Base-by-base conservation (phyloP, 2,329 filamentous ascomycete species). In the Aspergillus ochraceoroseus region DNA sequence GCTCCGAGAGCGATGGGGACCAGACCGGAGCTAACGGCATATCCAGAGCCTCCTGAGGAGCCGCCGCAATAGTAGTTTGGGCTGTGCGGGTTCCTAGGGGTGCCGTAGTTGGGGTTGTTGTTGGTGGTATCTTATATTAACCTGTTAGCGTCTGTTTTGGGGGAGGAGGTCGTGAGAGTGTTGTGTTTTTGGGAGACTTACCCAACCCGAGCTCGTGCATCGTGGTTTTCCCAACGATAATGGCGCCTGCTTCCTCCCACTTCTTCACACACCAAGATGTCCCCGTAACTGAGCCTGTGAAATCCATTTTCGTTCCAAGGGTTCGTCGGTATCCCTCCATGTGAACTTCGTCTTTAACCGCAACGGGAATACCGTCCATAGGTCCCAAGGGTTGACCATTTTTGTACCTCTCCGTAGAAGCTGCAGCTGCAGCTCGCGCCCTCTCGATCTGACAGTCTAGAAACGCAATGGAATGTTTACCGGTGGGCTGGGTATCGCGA, bases 121-220 rank as follows among this genome's bases (percentile, higher is more conserved):
- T 88, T 88, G n/a, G 77, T 88, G 0, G 84, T 87, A 55, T 92
- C 84, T n/a, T 67, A 39, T n/a, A 22, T 8, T 5, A 5, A 22
- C 20, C 9, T 9, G 20, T 22, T 22, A 22, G 20, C 20, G 38
- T 33, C 32, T 44, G 12, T 14, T 28, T 30, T 42, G 12, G 20
- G 9, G 9, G 20, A 22, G 20, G 9, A 22, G 20, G 9, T 5
- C 15, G 35, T 45, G 32, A 47, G 33, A 8, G 26, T 22, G 25
- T 11, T 15, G n/a, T 25, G 18, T 8, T 22, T 22, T 5, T 11
- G 19, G 11, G 23, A 12, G 14, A 59, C 70, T 53, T 63, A 66
- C 77, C 82, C 53, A 85, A 76, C 1, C 87, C 87, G 26, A 89
- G 62, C 65, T 87, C 87, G 62, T 87, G 85, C 83, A 88, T 92